phyloP scores from a whole-genome alignment of 2,329 filamentous ascomycete genomes.

The Spiromastix sp. region DNA sequence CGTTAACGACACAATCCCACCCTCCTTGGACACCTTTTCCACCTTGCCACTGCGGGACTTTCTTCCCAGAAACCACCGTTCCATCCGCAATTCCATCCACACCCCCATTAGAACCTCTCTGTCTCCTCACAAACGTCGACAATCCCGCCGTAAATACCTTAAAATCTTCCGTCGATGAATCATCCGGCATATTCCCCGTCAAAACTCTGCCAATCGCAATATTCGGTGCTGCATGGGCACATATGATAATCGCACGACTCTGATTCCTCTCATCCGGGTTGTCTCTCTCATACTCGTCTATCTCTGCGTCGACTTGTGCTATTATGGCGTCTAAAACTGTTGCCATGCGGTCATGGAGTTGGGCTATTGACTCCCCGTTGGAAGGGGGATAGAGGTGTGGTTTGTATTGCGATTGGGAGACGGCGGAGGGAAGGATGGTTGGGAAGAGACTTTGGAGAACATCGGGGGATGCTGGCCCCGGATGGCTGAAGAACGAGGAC shows the following conservation, averaged over 20 bases:
- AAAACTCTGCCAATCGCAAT: slow-evolving; percentile 77
- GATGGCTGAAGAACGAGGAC: slow-evolving; percentile 70
- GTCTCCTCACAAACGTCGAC: slow-evolving; percentile 52
- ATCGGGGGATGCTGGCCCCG: slow-evolving; percentile 56
- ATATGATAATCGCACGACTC: slow-evolving; percentile 59
- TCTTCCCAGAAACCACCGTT: slow-evolving; percentile 5
- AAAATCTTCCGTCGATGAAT: slow-evolving; percentile 68
- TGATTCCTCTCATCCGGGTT: slow-evolving; percentile 48
- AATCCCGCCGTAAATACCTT: slow-evolving; percentile 73
- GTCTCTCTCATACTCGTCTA: slow-evolving; percentile 24
- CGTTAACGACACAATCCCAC: slow-evolving; percentile 72
- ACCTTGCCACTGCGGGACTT: slow-evolving; percentile 42
- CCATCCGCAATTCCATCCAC: slow-evolving; percentile 9
- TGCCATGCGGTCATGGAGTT: slow-evolving; percentile 72
- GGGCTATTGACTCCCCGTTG: slow-evolving; percentile 67
- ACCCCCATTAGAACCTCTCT: slow-evolving; percentile 12
- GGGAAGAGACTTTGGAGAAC: slow-evolving; percentile 57
- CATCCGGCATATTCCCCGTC: slow-evolving; percentile 65
- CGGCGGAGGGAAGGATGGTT: slow-evolving; percentile 29
- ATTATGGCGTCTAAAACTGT: slow-evolving; percentile 61
- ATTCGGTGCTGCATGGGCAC: slow-evolving; percentile 79
- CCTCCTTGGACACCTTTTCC: slow-evolving; percentile 59
- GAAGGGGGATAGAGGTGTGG: slow-evolving; percentile 58
- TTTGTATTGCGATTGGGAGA: slow-evolving; percentile 41
- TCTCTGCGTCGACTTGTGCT: slow-evolving; percentile 54